Evolutionary conservation across 2,329 filamentous ascomycete genomes (phyloP).

Genomic region (Aspergillus sclerotialis): DNA sequence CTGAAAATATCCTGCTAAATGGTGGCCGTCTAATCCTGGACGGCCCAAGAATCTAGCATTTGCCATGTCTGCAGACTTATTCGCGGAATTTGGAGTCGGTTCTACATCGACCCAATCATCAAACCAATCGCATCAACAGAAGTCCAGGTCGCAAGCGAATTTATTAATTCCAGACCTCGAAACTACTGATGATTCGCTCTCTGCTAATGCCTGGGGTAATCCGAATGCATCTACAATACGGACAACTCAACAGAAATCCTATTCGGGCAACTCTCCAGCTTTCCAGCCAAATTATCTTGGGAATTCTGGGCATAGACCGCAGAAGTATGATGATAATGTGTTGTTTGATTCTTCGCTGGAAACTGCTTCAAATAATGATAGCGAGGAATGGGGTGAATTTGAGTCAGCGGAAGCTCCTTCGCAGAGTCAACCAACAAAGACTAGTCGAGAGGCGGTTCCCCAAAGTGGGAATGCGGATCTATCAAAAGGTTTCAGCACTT

Average conservation of each 20-base stretch:
- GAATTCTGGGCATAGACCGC: conserved; percentile 2
- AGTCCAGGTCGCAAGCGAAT: conserved; percentile 6
- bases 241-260: conserved; percentile 1
- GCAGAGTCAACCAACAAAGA: conserved; percentile 3
- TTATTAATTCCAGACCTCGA: conserved; percentile 18
- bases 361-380: conserved; percentile 16
- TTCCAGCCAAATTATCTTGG: neutral
- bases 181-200: conserved; percentile 12
- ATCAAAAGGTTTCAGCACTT: conserved; percentile 1
- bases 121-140: conserved; percentile 5
- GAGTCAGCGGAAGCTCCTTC: conserved; percentile 25
- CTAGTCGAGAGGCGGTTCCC: neutral
- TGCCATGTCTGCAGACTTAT: conserved; percentile 48
- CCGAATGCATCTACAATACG: conserved; percentile 1
- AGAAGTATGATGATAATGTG: conserved; percentile 40
- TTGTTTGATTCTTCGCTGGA: conserved; percentile 55
- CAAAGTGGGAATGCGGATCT: neutral
- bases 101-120: conserved; percentile 12
- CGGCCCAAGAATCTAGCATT: no score
- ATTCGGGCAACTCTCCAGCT: neutral
- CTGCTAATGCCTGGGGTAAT: conserved; percentile 5
- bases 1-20: no score
- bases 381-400: conserved; percentile 43
- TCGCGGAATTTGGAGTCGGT: conserved; percentile 42
- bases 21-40: no score